These are phyloP conservation scores for Aspergillus chevalieri DNA, from an alignment of 2,329 filamentous ascomycete species.

Conservation along the genomic window DNA sequence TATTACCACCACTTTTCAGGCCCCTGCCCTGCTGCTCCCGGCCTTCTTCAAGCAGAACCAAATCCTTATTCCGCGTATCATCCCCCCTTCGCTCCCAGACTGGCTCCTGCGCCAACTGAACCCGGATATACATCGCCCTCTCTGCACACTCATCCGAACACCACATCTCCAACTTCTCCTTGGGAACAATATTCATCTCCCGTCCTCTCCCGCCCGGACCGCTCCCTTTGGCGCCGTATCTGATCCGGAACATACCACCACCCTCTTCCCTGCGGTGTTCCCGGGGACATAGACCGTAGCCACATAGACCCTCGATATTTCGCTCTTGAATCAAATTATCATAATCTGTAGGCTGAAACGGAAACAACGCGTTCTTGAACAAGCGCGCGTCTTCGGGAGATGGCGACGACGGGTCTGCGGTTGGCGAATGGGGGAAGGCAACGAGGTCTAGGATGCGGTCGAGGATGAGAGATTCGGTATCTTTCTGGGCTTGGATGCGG, in stretches of 20 bases:
- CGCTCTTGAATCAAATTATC: conserved; percentile 84
- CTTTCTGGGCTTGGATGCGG: conserved; percentile 75
- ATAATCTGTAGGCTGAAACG: conserved; percentile 84
- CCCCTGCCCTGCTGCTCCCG: conserved; percentile 18
- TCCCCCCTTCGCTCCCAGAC: conserved; percentile 70
- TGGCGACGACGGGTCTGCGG: conserved; percentile 48
- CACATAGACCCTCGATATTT: conserved; percentile 75
- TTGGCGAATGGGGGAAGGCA: conserved; percentile 51
- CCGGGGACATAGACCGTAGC: conserved; percentile 71
- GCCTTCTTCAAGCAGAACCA: conserved; percentile 63
- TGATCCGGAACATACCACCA: conserved; percentile 60
- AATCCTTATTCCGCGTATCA: conserved; percentile 40
- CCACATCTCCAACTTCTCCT: conserved; percentile 74
- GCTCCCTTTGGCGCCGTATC: conserved; percentile 49
- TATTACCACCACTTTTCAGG: conserved; percentile 8
- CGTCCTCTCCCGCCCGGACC: conserved; percentile 44
- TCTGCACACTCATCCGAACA: conserved; percentile 74
- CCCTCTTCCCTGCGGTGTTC: conserved; percentile 53
- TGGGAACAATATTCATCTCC: conserved; percentile 60
- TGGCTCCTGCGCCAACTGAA: conserved; percentile 78
- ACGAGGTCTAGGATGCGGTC: conserved; percentile 66
- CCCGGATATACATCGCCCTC: conserved; percentile 75
- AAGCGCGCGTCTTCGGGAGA: conserved; percentile 54
- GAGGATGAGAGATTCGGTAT: conserved; percentile 68
- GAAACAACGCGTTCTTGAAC: conserved; percentile 61